Evolutionary conservation across 2,329 filamentous ascomycete genomes (phyloP).

Genomic region (Hypoxylon sp.): DNA sequence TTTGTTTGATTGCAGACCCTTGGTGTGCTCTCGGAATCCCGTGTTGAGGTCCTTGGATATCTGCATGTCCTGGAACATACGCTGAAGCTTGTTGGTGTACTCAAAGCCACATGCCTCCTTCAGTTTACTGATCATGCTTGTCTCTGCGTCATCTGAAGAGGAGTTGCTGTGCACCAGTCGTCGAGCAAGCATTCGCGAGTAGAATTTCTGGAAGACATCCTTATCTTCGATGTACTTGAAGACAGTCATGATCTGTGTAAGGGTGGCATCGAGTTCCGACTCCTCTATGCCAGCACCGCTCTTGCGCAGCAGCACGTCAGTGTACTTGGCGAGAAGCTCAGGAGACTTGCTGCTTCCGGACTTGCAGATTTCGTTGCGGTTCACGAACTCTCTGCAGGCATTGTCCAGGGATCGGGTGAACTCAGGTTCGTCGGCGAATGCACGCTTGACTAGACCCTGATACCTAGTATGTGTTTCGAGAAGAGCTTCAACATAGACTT

Average conservation of each 20-base stretch:
- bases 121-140: conserved; percentile 98
- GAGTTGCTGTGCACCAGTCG: conserved; percentile 94
- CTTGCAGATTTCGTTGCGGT: conserved; percentile 96
- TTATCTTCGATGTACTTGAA: conserved; percentile 99
- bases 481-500: conserved; percentile 94
- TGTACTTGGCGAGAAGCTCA: conserved; percentile 93
- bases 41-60: conserved; percentile 97
- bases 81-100: conserved; percentile 98
- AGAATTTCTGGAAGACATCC: conserved; percentile 99
- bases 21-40: conserved; percentile 81
- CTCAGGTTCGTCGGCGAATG: conserved; percentile 94
- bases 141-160: conserved; percentile 96
- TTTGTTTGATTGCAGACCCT: conserved; percentile 72
- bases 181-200: conserved; percentile 94
- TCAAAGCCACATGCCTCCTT: conserved; percentile 99
- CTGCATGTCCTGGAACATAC: conserved; percentile 99
- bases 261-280: conserved; percentile 86
- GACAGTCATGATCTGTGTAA: conserved; percentile 96
- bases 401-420: conserved; percentile 97
- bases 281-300: conserved; percentile 93
- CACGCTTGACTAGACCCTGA: conserved; percentile 86
- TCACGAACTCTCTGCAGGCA: conserved; percentile 97
- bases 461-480: conserved; percentile 96
- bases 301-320: conserved; percentile 91
- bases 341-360: conserved; percentile 92